Evolutionary conservation across 345 rosid species (phyloP).

Genomic region (Hibiscus mutabilis): DNA sequence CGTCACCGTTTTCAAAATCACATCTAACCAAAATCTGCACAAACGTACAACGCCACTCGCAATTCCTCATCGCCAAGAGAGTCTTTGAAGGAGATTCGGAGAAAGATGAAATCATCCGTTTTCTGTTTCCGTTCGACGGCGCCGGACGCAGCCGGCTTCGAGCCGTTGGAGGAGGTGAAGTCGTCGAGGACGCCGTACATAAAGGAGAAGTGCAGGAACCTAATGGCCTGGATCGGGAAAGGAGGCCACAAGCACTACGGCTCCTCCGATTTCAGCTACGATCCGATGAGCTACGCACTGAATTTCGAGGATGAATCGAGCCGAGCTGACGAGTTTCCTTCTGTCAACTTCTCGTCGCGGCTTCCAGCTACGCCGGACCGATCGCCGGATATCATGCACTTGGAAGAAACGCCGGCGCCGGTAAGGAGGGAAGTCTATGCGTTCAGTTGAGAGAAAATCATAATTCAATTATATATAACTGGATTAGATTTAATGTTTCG

Average conservation of each 20-base stretch:
- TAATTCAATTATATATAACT: neutral
- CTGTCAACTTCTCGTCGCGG: conserved; percentile 39
- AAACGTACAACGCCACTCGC: no score
- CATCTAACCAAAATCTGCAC: neutral
- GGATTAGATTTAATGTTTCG: neutral
- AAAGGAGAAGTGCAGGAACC: conserved; percentile 32
- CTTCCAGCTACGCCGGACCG: conserved; percentile 32
- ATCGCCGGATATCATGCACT: neutral
- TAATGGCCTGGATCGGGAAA: conserved; percentile 31
- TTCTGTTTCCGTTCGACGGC: conserved; percentile 32
- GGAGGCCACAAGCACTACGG: conserved; percentile 22
- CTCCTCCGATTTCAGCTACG: conserved; percentile 56
- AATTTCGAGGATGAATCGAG: conserved; percentile 50
- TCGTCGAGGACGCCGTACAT: conserved; percentile 23
- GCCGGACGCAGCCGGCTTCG: conserved; percentile 12
- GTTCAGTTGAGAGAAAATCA: neutral
- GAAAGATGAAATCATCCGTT: conserved; percentile 37
- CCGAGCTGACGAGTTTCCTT: conserved; percentile 31
- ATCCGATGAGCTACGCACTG: conserved; percentile 54
- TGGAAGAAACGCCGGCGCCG: neutral
- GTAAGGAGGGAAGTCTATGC: neutral
- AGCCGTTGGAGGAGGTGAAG: conserved; percentile 15
- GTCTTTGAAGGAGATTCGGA: conserved; percentile 10
- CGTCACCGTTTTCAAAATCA: neutral
- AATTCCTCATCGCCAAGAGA: no score